Evolutionary conservation across 768 basidiomycete species (phyloP).

Genomic region (Naganishia kalamii): DNA sequence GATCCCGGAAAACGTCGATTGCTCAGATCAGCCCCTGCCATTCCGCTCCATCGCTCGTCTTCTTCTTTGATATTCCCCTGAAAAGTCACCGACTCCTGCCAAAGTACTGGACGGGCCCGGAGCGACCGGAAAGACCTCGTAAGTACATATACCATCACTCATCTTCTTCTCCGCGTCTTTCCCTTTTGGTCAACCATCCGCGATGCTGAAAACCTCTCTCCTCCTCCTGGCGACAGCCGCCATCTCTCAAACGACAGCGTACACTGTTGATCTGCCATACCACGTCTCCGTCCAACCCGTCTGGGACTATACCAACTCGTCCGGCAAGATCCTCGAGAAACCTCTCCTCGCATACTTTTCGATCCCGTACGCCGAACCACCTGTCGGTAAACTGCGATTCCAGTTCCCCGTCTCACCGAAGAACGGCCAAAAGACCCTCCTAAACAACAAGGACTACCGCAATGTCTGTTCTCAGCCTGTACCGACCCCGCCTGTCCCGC

Average conservation of each 20-base stretch:
- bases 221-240: neutral
- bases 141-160: neutral
- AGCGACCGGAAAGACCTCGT: too few relatives aligned
- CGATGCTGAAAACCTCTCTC: neutral
- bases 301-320: constrained; percentile 3
- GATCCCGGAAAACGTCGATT: too few relatives aligned
- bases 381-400: constrained; percentile 15
- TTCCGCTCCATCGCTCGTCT: too few relatives aligned
- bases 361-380: constrained; percentile 20
- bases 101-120: too few relatives aligned
- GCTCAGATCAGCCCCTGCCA: too few relatives aligned
- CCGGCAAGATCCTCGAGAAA: constrained; percentile 3
- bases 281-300: constrained; percentile 12
- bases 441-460: constrained; percentile 6
- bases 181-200: neutral
- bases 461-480: constrained; percentile 11
- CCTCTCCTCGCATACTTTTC: constrained; percentile 17
- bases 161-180: neutral
- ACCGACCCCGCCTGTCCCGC: neutral
- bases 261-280: constrained; percentile 7
- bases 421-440: neutral
- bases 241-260: neutral
- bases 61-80: too few relatives aligned
- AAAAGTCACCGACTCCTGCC: too few relatives aligned
- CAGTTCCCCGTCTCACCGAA: neutral